Conservation (phyloP, 768 basidiomycete genomes). For the Clitopilus hobsonii region DNA sequence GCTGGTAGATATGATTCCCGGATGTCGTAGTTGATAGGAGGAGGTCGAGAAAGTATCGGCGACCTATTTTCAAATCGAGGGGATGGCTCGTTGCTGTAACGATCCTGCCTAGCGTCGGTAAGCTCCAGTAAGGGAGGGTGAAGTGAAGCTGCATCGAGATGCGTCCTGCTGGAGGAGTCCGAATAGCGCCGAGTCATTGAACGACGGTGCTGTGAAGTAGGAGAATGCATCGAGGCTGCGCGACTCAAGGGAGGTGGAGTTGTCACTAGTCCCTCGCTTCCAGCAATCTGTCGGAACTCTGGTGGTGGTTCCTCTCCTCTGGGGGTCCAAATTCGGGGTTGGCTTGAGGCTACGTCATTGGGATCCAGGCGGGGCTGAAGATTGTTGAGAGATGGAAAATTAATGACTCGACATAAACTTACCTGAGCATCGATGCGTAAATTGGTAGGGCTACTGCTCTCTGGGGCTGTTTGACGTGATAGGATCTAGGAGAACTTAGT, state of each 20-base stretch:
- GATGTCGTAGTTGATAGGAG: not conserved
- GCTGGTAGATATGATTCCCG: not conserved
- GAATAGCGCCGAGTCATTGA: not conserved
- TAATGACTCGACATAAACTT: not conserved
- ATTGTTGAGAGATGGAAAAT: not conserved
- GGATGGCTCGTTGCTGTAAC: not conserved
- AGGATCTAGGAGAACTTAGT: too few relatives aligned
- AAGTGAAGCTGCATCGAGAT: not conserved
- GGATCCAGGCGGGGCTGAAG: not conserved
- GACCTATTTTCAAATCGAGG: not conserved
- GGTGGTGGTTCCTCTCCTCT: not conserved
- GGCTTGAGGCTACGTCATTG: not conserved
- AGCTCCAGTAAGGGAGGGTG: not conserved
- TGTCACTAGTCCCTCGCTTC: not conserved
- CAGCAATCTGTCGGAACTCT: not conserved
- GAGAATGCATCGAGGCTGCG: not conserved
- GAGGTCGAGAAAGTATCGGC: not conserved
- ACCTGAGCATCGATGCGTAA: not conserved
- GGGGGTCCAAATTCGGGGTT: not conserved
- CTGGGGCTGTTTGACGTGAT: too few relatives aligned
- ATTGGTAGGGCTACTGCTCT: too few relatives aligned
- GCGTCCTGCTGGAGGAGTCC: not conserved
- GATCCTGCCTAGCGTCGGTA: not conserved
- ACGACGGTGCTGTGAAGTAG: not conserved
- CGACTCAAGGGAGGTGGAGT: not conserved